These are phyloP conservation scores for Wickerhamia fluorescens DNA, from an alignment of 805 yeast genomes.

Conservation along the genomic window DNA sequence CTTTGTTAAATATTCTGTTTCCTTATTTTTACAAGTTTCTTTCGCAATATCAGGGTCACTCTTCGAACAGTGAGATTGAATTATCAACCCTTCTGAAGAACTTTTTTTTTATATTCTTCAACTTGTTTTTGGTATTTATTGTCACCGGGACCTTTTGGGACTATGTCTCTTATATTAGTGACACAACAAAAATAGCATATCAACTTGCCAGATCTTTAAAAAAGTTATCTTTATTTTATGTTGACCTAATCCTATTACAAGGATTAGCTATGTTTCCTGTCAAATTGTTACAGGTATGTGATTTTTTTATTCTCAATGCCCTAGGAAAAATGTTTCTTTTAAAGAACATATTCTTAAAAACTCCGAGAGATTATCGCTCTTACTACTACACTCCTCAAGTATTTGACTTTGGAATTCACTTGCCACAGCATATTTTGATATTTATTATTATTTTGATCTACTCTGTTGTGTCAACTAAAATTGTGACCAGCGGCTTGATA, in stretches of 20 bases:
- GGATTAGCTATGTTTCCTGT: constrained; percentile 62
- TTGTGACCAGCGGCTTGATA: constrained; percentile 49
- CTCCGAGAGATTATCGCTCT: constrained; percentile 47
- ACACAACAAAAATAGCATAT: constrained; percentile 53
- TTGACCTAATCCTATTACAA: constrained; percentile 59
- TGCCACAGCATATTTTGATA: constrained; percentile 56
- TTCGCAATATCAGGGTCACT: constrained; percentile 44
- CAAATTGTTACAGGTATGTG: constrained; percentile 49
- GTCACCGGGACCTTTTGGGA: constrained; percentile 57
- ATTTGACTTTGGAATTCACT: constrained; percentile 53
- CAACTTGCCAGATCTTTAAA: constrained; percentile 48
- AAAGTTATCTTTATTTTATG: constrained; percentile 46
- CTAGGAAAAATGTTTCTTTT: constrained; percentile 31
- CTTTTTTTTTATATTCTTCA: constrained; percentile 54
- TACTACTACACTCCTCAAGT: constrained; percentile 50
- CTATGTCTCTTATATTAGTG: constrained; percentile 49
- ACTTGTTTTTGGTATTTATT: constrained; percentile 54
- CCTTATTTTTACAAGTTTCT: constrained; percentile 51
- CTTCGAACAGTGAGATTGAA: constrained; percentile 54
- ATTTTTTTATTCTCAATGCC: constrained; percentile 39
- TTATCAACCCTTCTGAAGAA: constrained; percentile 51
- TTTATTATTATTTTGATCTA: constrained; percentile 53
- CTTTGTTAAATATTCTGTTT: constrained; percentile 43
- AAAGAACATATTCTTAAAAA: constrained; percentile 32
- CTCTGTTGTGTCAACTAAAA: constrained; percentile 55